Base-by-base conservation (phyloP, 164 flowering plant species). In the Protea cynaroides region DNA sequence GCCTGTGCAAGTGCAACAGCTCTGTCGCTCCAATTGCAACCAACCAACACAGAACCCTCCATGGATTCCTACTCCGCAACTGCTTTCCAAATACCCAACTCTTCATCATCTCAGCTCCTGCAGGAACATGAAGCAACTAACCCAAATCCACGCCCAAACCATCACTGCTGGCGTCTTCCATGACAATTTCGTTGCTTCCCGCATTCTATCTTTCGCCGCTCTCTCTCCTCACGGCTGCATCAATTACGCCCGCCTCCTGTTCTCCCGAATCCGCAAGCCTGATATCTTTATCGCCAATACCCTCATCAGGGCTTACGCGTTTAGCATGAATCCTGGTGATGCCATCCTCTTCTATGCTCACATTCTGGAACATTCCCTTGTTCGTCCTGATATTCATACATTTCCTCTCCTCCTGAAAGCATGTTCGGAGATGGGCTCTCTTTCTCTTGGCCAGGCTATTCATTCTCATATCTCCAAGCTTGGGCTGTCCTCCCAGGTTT, bases 61-160 rank as follows among this genome's bases (percentile, higher is more conserved):
- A 21, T 74, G 77, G 77, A 44, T 74, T 59, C 77, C 77, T 25
- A 22, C 68, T 9, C 14, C 74, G 7, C 55, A 63, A 38, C 71
- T 74, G 19, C 55, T 74, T 43, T 34, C 69, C 14, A 21, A 67
- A 59, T 70, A 71, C 71, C 77, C 77, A 0, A 19, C 51, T n/a
- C 78, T 74, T 12, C 60, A 52, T 24, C 65, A 67, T 53, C 72
- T 74, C 60, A 37, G 37, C n/a, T 74, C 78, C 25, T 74, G 78
- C 71, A 74, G 69, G 17, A 46, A 71, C 59, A 59, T 65, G 58
- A 69, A 63, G 19, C 74, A 76, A 1, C 71, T 74, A 37, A 23
- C 54, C 11, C 82, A 79, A 74, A 72, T 76, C 69, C 80, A 79
- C 25, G 71, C 80, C 57, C 75, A 74, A 25, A 70, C 77, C 24